A percentile compares a stretch with the other conserved stretches of the same genome.
Evolutionary conservation across 192 early-diverging fungal genomes (phyloP).

Genomic region (Podila verticillata): DNA sequence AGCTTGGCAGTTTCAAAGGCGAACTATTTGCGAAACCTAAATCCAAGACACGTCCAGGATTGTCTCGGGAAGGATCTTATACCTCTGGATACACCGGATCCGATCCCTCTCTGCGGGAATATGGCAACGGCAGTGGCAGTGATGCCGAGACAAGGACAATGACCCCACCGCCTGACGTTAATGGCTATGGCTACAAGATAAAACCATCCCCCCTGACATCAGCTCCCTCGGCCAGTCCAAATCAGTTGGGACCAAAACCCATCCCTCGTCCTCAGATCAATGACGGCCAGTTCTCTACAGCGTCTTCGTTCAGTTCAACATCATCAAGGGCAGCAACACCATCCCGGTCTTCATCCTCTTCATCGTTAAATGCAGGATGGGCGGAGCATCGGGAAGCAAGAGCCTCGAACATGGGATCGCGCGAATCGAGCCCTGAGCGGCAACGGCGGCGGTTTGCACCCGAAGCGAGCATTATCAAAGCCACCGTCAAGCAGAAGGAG

Average conservation of each 20-base stretch:
- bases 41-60: slow-evolving; percentile 12
- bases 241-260: background rate
- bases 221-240: background rate
- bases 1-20: slow-evolving; percentile 59
- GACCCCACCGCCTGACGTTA: slow-evolving; percentile 19
- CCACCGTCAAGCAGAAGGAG: slow-evolving; percentile 43
- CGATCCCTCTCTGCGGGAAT: slow-evolving; percentile 8
- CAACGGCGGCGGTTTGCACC: slow-evolving; percentile 38
- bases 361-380: slow-evolving; percentile 37
- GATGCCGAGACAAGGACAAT: slow-evolving; percentile 24
- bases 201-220: slow-evolving; percentile 14
- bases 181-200: background rate
- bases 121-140: slow-evolving; percentile 28
- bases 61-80: slow-evolving; percentile 32
- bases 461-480: slow-evolving; percentile 47
- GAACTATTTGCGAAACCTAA: slow-evolving; percentile 15
- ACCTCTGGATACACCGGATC: slow-evolving; percentile 13
- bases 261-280: slow-evolving; percentile 3
- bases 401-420: background rate
- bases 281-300: slow-evolving; percentile 15
- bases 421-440: slow-evolving; percentile 41
- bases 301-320: slow-evolving; percentile 35
- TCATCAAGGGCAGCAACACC: slow-evolving; percentile 27
- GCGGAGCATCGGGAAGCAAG: background rate
- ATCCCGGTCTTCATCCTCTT: slow-evolving; percentile 41